phyloP scores from a whole-genome alignment of 2,329 filamentous ascomycete species.

The Microsporum ferrugineum region DNA sequence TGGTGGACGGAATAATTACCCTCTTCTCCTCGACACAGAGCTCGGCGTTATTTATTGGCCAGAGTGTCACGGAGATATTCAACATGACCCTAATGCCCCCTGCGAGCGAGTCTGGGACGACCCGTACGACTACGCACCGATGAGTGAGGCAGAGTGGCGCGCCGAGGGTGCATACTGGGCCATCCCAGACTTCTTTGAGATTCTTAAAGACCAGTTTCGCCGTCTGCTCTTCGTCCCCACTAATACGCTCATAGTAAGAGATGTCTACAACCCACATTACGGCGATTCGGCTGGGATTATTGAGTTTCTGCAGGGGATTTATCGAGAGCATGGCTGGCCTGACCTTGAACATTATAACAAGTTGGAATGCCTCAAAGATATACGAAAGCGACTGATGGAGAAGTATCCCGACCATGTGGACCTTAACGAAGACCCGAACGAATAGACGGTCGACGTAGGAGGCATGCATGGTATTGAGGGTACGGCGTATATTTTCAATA shows the following conservation, averaged over 20 bases:
- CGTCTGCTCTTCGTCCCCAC: constrained; percentile 16
- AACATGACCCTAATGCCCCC: neutral
- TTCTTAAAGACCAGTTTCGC: constrained; percentile 20
- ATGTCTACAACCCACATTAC: constrained; percentile 12
- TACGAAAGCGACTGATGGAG: constrained; percentile 14
- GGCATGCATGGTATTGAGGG: neutral
- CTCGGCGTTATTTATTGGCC: constrained; percentile 21
- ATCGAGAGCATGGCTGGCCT: constrained; percentile 26
- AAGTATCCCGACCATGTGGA: constrained; percentile 19
- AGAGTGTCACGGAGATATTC: constrained; percentile 12
- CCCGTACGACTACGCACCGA: constrained; percentile 18
- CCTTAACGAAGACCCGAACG: neutral
- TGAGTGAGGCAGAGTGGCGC: constrained; percentile 17
- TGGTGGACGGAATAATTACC: constrained; percentile 10
- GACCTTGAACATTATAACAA: constrained; percentile 21
- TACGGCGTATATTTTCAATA: neutral
- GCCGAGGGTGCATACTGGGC: constrained; percentile 17
- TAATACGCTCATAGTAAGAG: constrained; percentile 8
- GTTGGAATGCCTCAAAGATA: constrained; percentile 19
- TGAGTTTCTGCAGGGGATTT: constrained; percentile 19
- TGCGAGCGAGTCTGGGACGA: constrained; percentile 15
- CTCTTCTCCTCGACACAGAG: constrained; percentile 20
- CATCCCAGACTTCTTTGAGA: constrained; percentile 18
- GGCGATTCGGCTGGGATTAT: neutral
- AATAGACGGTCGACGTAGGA: neutral